Conservation (phyloP, 2,329 filamentous ascomycete genomes). For the Phaeosphaeria sp. region DNA sequence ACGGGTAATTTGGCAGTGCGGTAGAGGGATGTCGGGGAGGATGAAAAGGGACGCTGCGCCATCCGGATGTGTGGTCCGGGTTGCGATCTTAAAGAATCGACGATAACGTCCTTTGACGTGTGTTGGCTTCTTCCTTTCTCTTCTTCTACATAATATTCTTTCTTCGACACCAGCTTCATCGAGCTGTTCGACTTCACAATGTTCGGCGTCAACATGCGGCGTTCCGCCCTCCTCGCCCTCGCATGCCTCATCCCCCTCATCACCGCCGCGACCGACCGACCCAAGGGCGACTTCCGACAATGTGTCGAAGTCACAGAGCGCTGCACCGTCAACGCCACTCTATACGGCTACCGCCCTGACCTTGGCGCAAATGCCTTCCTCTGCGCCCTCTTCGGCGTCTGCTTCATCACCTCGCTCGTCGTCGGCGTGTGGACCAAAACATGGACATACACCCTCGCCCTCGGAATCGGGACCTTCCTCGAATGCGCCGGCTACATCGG, state of each 20-base stretch:
- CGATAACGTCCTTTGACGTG: not conserved
- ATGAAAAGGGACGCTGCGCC: slow-evolving; percentile 10
- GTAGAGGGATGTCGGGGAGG: not conserved
- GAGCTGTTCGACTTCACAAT: slow-evolving; percentile 7
- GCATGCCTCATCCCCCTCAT: slow-evolving; percentile 15
- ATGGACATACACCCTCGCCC: slow-evolving; percentile 51
- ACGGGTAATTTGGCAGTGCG: slow-evolving; percentile 14
- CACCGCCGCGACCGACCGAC: slow-evolving; percentile 22
- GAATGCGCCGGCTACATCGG: slow-evolving; percentile 54
- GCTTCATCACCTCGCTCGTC: slow-evolving; percentile 22
- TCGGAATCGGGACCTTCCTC: slow-evolving; percentile 49
- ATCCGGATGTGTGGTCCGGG: slow-evolving; percentile 3
- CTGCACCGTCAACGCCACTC: slow-evolving; percentile 46
- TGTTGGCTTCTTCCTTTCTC: not conserved
- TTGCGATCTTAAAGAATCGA: slow-evolving; percentile 1
- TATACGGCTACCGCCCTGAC: slow-evolving; percentile 51
- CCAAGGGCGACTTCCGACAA: slow-evolving; percentile 29
- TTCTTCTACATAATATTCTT: not conserved
- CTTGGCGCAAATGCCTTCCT: slow-evolving; percentile 50
- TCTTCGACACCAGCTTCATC: too few species aligned
- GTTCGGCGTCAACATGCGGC: slow-evolving; percentile 9
- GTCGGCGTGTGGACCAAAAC: slow-evolving; percentile 42
- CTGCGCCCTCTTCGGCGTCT: slow-evolving; percentile 27
- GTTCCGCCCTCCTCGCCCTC: slow-evolving; percentile 15
- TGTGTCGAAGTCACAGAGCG: slow-evolving; percentile 29